Conservation (phyloP, 2,329 filamentous ascomycete species). For the Epichloe elymi region DNA sequence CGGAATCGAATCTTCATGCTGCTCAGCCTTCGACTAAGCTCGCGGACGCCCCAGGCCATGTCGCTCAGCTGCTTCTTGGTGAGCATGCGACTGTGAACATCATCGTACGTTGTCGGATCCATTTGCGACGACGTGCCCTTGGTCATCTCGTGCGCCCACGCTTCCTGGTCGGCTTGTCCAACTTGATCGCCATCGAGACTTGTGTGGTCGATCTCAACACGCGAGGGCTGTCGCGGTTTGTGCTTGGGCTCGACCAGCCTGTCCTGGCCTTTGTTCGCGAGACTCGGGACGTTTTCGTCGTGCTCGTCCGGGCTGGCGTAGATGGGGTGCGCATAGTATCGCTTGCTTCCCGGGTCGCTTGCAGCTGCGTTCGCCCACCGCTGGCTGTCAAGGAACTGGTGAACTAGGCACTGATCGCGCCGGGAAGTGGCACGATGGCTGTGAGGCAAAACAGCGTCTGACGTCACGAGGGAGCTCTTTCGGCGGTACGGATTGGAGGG, state of each 20-base stretch:
- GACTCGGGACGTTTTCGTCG: conserved; percentile 8
- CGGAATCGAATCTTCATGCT: conserved; percentile 72
- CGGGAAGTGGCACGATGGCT: conserved; percentile 12
- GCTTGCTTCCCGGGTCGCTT: conserved; percentile 15
- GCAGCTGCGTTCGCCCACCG: conserved; percentile 20
- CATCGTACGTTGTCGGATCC: conserved; percentile 23
- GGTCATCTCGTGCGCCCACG: conserved; percentile 37
- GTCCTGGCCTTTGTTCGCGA: conserved; percentile 8
- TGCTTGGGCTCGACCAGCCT: conserved; percentile 12
- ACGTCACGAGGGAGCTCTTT: conserved; percentile 50
- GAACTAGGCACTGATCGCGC: conserved; percentile 49
- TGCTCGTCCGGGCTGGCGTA: conserved; percentile 11
- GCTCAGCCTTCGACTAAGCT: conserved; percentile 74
- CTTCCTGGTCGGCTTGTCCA: conserved; percentile 44
- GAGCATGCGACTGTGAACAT: conserved; percentile 55
- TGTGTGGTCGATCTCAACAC: conserved; percentile 24
- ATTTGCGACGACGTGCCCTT: conserved; percentile 28
- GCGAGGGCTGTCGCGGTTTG: conserved; percentile 10
- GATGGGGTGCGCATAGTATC: conserved; percentile 17
- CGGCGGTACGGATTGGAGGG: conserved; percentile 46
- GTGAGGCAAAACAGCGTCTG: conserved; percentile 29
- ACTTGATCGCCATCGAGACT: conserved; percentile 27
- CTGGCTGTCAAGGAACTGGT: conserved; percentile 50
- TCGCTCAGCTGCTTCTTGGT: conserved; percentile 92
- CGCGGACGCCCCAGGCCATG: conserved; percentile 92